Conservation (phyloP, 148 eudicot species). For the Fagopyrum homotropicum region DNA sequence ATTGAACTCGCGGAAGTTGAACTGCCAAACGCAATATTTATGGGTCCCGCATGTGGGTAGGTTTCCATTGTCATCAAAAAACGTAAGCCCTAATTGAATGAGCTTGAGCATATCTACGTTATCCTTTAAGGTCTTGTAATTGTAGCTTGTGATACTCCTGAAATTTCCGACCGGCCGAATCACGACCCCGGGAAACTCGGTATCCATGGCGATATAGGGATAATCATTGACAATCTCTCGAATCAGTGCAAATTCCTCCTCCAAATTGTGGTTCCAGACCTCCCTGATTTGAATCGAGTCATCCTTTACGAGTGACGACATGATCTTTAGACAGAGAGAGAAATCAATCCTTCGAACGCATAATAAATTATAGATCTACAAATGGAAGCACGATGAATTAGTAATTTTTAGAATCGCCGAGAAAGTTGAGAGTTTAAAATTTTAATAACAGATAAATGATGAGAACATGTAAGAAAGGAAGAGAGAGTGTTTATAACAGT, state of each 20-base stretch:
- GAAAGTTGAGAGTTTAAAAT: no score
- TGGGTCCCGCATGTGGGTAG: constrained; percentile 18
- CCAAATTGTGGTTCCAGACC: constrained; percentile 36
- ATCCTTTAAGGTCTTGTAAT: constrained; percentile 18
- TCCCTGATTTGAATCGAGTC: constrained; percentile 37
- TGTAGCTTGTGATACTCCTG: constrained; percentile 12
- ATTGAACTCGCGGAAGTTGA: constrained; percentile 16
- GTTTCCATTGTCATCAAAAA: constrained; percentile 15
- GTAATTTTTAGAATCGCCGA: no score
- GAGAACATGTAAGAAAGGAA: neutral
- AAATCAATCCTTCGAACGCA: constrained; percentile 15
- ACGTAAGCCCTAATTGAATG: constrained; percentile 16
- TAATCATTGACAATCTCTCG: constrained; percentile 24
- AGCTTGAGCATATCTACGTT: constrained; percentile 18
- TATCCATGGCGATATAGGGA: constrained; percentile 2
- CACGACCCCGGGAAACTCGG: constrained; percentile 26
- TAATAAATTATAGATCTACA: constrained; percentile 21
- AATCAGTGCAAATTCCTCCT: constrained; percentile 27
- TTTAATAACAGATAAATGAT: neutral
- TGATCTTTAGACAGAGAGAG: neutral
- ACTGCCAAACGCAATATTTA: constrained; percentile 17
- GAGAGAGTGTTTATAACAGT: no score
- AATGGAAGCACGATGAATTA: neutral
- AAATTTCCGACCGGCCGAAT: constrained; percentile 15
- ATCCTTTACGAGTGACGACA: constrained; percentile 18